phyloP scores from a whole-genome alignment of 345 rosid species.

The Eucalyptus rudis region DNA sequence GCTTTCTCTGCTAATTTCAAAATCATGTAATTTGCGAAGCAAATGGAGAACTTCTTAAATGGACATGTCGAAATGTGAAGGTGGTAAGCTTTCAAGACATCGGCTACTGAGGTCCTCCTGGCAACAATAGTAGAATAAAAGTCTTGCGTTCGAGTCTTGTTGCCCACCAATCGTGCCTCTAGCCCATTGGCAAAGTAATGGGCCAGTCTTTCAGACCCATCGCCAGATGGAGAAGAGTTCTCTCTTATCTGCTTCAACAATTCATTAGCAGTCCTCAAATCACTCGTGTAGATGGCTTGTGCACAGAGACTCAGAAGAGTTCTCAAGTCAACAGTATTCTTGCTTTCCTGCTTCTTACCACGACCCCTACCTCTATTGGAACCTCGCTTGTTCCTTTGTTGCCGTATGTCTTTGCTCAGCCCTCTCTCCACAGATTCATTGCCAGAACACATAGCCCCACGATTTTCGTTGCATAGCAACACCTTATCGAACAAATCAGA shows the following conservation, averaged over 20 bases:
- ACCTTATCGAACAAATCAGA: slow-evolving; percentile 66
- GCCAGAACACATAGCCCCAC: background rate
- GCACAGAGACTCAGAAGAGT: slow-evolving; percentile 58
- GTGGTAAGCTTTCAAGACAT: slow-evolving; percentile 12
- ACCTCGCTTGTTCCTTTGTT: background rate
- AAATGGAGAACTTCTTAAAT: background rate
- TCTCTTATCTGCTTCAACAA: slow-evolving; percentile 66
- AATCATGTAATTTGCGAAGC: slow-evolving; percentile 5
- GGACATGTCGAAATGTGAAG: slow-evolving; percentile 12
- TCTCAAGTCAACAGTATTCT: slow-evolving; percentile 53
- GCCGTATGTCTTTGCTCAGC: background rate
- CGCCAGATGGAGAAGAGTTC: slow-evolving; percentile 55
- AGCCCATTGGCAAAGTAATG: slow-evolving; percentile 78
- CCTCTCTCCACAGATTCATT: background rate
- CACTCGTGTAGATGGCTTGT: slow-evolving; percentile 55
- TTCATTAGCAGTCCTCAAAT: slow-evolving; percentile 58
- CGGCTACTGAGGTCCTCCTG: slow-evolving; percentile 1
- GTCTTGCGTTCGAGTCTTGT: slow-evolving; percentile 15
- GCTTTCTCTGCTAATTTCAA: background rate
- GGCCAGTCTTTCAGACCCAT: slow-evolving; percentile 73
- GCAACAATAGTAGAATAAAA: slow-evolving; percentile 2
- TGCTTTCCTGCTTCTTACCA: slow-evolving; percentile 26
- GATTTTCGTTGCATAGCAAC: slow-evolving; percentile 16
- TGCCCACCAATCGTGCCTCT: slow-evolving; percentile 56
- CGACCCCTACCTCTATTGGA: slow-evolving; percentile 4